Conservation (phyloP, 495 filamentous ascomycete genomes). For the Usnea hakonensis region DNA sequence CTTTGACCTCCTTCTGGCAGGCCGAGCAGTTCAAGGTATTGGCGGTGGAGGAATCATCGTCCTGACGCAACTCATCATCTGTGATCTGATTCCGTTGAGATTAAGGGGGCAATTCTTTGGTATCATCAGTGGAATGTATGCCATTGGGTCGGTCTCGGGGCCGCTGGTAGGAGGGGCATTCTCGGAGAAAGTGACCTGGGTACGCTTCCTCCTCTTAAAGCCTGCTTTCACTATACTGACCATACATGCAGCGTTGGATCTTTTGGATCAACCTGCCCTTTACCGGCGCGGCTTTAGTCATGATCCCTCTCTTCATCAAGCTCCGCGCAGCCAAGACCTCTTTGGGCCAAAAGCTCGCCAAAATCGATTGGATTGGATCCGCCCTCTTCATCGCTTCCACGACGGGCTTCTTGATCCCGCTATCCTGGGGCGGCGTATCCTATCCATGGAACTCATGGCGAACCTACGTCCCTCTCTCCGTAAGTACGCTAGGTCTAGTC, state of each 20-base stretch:
- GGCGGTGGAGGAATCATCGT: conserved; percentile 61
- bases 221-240: not conserved
- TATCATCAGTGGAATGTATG: conserved; percentile 50
- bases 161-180: conserved; percentile 66
- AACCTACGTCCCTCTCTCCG: conserved; percentile 50
- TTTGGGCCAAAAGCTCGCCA: conserved; percentile 36
- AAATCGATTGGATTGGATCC: conserved; percentile 54
- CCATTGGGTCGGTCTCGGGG: conserved; percentile 56
- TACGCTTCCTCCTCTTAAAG: conserved; percentile 17
- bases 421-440: conserved; percentile 45
- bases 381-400: conserved; percentile 40
- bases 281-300: conserved; percentile 36
- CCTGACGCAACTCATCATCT: conserved; percentile 56
- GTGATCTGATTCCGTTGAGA: conserved; percentile 47
- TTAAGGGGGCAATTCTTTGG: conserved; percentile 44
- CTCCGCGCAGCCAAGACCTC: conserved; percentile 34
- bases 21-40: conserved; percentile 61
- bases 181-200: conserved; percentile 55
- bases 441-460: conserved; percentile 43
- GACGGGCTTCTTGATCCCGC: conserved; percentile 21
- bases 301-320: conserved; percentile 45
- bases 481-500: conserved; percentile 43
- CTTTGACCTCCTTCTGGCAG: conserved; percentile 54
- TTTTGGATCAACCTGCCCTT: conserved; percentile 54
- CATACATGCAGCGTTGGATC: conserved; percentile 35